Conservation (phyloP, 345 rosid species). For the Dipteronia sinensis region DNA sequence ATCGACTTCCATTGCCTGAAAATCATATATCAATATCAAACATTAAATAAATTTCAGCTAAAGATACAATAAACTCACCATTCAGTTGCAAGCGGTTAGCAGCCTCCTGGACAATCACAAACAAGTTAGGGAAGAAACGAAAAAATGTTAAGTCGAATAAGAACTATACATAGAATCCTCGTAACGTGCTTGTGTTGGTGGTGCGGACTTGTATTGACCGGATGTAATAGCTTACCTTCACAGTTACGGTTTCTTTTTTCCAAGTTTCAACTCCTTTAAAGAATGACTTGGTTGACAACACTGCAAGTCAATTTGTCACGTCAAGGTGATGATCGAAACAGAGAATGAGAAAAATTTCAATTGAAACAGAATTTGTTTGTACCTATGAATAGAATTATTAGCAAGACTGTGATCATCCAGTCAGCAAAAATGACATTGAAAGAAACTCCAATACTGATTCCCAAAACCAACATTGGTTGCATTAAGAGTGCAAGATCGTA, state of each 20-base stretch:
- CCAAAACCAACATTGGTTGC: slow-evolving; percentile 50
- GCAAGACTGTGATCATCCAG: slow-evolving; percentile 50
- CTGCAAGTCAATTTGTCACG: slow-evolving; percentile 17
- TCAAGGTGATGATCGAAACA: background rate
- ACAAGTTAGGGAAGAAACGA: background rate
- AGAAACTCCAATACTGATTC: slow-evolving; percentile 47
- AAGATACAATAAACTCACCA: slow-evolving; percentile 26
- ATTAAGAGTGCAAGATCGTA: slow-evolving; percentile 52
- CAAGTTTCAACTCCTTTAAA: slow-evolving; percentile 46
- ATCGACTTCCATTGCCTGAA: slow-evolving; percentile 26
- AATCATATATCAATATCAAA: too few relatives aligned
- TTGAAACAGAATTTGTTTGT: background rate
- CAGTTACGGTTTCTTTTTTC: slow-evolving; percentile 45
- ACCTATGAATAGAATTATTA: slow-evolving; percentile 42
- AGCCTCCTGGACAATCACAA: slow-evolving; percentile 32
- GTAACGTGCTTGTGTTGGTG: too few relatives aligned
- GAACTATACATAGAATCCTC: background rate
- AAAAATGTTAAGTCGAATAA: background rate
- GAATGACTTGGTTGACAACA: slow-evolving; percentile 42
- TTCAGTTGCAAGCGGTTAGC: slow-evolving; percentile 21
- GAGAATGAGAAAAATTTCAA: background rate
- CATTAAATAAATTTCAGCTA: background rate
- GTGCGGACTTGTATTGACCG: background rate
- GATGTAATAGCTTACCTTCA: slow-evolving; percentile 22
- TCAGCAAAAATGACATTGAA: slow-evolving; percentile 47